Evolutionary conservation across 139 green algal genomes (phyloP), one percentile per base, ranked within the genome.

Genomic region (Chlorella sp.): DNA sequence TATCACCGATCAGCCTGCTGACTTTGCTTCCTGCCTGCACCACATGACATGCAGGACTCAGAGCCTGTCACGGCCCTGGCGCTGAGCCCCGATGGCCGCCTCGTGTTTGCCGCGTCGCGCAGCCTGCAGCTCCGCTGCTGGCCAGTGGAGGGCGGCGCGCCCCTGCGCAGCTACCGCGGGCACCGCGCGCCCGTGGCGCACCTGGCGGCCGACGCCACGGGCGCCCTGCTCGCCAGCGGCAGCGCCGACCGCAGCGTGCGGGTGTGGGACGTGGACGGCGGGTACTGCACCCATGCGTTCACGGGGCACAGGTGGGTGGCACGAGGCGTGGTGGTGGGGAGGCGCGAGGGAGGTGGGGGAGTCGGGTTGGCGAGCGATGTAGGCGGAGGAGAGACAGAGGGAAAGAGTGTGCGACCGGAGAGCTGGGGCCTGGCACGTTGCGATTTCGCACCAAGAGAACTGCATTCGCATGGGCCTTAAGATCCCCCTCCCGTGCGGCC

Each of bases 201-300:
- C 79, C 84, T 97, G 77, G 81, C 80, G 0, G 84, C 97, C 35
- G 92, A 98, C 65, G 59, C 89, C 0, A 90, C 86, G 21, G 92
- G 92, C 0, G 84, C 84, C 21, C 88, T 95, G 65, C 84, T 98
- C 45, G 94, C 91, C 8, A 97, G 83, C 3, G 90, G 71, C 11
- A 84, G 79, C 35, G 90, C 94, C 11, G 95, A 97, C 83, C 77
- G 86, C 9, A 82, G 59, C 12, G 86, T 93, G 51, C 85, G 91
- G 35, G 90, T 97, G 41, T 94, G 88, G 81, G 91, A 97, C 71
- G 72, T 90, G 42, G 78, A 90, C 2, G 87, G 84, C 42, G 89
- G 89, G 36, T 98, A 88, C 81, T 95, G 91, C 86, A 99, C 95
- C 25, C 95, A 99, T 78, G 76, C 81, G 29, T 97, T 99, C 75